phyloP scores from a whole-genome alignment of 495 filamentous ascomycete genomes.

The Annulohypoxylon bovei region DNA sequence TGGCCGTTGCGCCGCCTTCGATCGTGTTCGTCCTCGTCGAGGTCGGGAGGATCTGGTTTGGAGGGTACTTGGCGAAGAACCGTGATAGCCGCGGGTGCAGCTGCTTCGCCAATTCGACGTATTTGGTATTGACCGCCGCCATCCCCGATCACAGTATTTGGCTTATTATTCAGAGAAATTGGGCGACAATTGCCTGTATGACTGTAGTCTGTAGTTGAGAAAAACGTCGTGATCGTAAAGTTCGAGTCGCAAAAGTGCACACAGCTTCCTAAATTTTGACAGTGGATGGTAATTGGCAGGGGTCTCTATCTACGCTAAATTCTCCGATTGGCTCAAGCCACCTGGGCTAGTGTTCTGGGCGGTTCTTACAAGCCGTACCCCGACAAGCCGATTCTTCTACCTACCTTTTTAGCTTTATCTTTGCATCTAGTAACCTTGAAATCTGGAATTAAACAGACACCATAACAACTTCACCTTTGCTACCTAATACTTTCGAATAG shows the following conservation, averaged over 20 bases:
- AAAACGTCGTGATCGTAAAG: slow-evolving; percentile 14
- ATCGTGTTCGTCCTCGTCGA: slow-evolving; percentile 46
- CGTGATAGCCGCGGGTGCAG: slow-evolving; percentile 79
- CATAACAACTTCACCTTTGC: slow-evolving; percentile 6
- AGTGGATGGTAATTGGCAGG: slow-evolving; percentile 18
- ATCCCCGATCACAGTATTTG: slow-evolving; percentile 1
- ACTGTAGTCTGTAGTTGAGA: background rate
- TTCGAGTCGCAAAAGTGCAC: slow-evolving; percentile 16
- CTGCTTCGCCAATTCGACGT: slow-evolving; percentile 69
- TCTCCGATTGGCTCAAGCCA: slow-evolving; percentile 31
- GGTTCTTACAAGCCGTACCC: slow-evolving; percentile 5
- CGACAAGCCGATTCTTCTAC: slow-evolving; percentile 26
- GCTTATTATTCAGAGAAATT: background rate
- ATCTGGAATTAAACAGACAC: slow-evolving; percentile 9
- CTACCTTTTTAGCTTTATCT: slow-evolving; percentile 2
- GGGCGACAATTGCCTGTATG: background rate
- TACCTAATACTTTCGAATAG: background rate
- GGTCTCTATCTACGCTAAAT: slow-evolving; percentile 11
- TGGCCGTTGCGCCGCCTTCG: slow-evolving; percentile 59
- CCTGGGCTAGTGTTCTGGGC: slow-evolving; percentile 11
- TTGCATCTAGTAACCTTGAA: slow-evolving; percentile 19
- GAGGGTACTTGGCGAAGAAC: slow-evolving; percentile 92
- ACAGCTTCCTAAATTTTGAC: slow-evolving; percentile 27
- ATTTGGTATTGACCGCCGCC: slow-evolving; percentile 41
- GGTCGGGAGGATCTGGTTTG: slow-evolving; percentile 61